Conservation (phyloP, 768 basidiomycete genomes). For the Rhodotorula paludigena region DNA sequence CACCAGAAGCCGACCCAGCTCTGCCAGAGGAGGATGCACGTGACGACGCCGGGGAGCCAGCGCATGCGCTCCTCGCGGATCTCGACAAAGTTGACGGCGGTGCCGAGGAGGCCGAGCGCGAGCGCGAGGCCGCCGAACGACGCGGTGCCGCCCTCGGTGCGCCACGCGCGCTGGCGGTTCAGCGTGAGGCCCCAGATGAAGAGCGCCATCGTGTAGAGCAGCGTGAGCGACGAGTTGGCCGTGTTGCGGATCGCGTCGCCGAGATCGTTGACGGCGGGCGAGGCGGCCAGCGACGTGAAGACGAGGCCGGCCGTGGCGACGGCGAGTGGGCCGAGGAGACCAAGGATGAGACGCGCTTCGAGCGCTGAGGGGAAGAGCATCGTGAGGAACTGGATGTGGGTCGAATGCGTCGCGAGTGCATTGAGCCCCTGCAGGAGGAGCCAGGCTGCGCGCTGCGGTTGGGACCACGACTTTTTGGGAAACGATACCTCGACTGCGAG, state of each 20-base stretch:
- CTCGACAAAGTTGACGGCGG: conserved; percentile 80
- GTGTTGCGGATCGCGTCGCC: conserved; percentile 79
- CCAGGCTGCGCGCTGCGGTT: conserved; percentile 68
- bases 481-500: conserved; percentile 31
- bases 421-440: conserved; percentile 79
- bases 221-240: conserved; percentile 91
- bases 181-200: conserved; percentile 88
- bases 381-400: conserved; percentile 96
- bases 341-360: conserved; percentile 78
- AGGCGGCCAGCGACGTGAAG: conserved; percentile 63
- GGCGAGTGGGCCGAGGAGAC: conserved; percentile 77
- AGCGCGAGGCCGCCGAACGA: conserved; percentile 84
- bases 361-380: conserved; percentile 85
- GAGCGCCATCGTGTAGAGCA: conserved; percentile 84
- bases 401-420: conserved; percentile 71
- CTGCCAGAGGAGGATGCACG: conserved; percentile 94
- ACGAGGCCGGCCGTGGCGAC: conserved; percentile 77
- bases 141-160: conserved; percentile 92
- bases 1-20: conserved; percentile 51
- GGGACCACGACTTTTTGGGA: conserved; percentile 54
- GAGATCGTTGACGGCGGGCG: conserved; percentile 52
- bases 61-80: conserved; percentile 79
- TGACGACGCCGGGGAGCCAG: conserved; percentile 88
- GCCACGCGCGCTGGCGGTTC: conserved; percentile 87
- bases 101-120: conserved; percentile 71